Conservation (phyloP, 1,284 basidiomycete genomes). For the Sporisorium scitamineum region DNA sequence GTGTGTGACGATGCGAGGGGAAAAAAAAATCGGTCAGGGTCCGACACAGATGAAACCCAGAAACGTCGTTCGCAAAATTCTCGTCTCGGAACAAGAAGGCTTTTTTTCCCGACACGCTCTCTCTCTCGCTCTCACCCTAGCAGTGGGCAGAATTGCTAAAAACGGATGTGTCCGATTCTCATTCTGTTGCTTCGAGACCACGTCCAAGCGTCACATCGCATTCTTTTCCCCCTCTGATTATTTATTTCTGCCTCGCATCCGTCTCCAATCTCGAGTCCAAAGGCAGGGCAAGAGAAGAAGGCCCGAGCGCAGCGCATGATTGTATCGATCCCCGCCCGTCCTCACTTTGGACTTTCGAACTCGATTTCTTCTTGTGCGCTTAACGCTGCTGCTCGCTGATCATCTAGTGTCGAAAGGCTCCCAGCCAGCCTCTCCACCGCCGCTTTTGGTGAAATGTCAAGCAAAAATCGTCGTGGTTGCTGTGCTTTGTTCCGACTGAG, state of each 20-base stretch:
- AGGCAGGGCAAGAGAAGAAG: neutral
- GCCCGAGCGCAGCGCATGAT: conserved; percentile 10
- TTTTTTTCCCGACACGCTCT: neutral
- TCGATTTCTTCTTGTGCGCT: neutral
- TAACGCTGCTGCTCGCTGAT: neutral
- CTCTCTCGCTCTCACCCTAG: neutral
- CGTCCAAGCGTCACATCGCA: conserved; percentile 26
- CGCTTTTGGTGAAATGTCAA: neutral
- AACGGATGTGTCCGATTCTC: neutral
- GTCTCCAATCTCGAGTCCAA: neutral
- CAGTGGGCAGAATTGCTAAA: neutral
- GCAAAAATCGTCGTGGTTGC: neutral
- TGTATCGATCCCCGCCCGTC: conserved; percentile 1
- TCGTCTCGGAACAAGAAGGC: neutral
- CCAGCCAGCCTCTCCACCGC: no score
- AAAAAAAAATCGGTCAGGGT: conserved; percentile 5
- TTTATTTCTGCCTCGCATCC: conserved; percentile 6
- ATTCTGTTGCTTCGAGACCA: no score
- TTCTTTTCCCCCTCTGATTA: neutral
- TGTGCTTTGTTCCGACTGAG: no score
- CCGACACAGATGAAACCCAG: conserved; percentile 1
- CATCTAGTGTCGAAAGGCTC: conserved; percentile 1
- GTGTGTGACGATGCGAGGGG: neutral
- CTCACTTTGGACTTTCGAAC: neutral
- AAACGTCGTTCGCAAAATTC: conserved; percentile 1